Evolutionary conservation across 106 monocot species (phyloP), one percentile per base, ranked within the genome.

Genomic region (Iris macrosiphon): DNA sequence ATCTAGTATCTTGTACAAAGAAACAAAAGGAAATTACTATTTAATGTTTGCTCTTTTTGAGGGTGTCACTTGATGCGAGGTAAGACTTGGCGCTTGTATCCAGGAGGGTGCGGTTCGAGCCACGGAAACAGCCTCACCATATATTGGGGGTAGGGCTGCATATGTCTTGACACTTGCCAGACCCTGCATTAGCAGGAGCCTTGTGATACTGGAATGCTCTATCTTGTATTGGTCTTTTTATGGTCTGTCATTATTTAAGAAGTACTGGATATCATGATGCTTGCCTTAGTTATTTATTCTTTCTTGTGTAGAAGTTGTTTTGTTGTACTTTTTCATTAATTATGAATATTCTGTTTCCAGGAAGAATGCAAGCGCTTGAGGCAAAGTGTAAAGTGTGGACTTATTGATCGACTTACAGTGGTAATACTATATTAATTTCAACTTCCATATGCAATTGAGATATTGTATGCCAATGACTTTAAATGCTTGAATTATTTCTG

Each of bases 311-410:
- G 24, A 6, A 46, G 1, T 42, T 52, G 8, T 18, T 38, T 55
- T 55, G 3, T 10, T 15, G 0, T 55, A 35, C 9, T n/a, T n/a
- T n/a, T n/a, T n/a, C n/a, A n/a, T n/a, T n/a, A n/a, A 4, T 55
- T 24, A 19, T 37, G 55, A 23, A 35, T 55, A 37, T 22, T 59
- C 40, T 49, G 9, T 49, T 57, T 71, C 18, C 60, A 96, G 96
- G 96, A 96, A 64, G 96, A 96, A 62, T 96, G 96, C 64, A 80
- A 75, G 30, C 73, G 90, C 9, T 78, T 96, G 28, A 61, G 96
- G 20, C 96, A 90, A 57, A 96, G 96, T 82, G 83, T 96, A 17
- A 96, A 83, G 70, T 86, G 82, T 61, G 90, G 90, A 31, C 55
- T 90, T 13, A 77, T 90, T 51, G 51, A 60, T 33, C 79, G 74